Conservation (phyloP, 2,329 filamentous ascomycete species). For the Talaromyces sp. region DNA sequence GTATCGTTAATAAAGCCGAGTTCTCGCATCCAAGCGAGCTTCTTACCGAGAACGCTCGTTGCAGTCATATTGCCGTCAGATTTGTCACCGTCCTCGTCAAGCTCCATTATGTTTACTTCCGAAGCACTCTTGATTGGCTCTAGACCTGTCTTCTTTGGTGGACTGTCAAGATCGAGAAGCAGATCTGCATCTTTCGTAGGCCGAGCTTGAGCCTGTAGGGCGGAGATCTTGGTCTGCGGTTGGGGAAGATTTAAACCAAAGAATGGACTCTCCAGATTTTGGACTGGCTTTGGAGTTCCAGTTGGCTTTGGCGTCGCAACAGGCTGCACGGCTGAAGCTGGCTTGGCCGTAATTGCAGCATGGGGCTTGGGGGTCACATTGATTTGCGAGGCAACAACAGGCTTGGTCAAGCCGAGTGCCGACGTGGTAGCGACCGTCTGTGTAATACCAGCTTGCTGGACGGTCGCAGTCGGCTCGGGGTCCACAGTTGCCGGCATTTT, state of each 20-base stretch:
- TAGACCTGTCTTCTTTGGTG: slow-evolving; percentile 11
- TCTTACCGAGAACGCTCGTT: background rate
- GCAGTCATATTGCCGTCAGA: background rate
- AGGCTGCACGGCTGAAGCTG: background rate
- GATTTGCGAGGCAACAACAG: background rate
- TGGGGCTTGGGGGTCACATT: background rate
- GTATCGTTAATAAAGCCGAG: slow-evolving; percentile 25
- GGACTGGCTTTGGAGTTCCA: background rate
- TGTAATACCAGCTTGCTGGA: background rate
- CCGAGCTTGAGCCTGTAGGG: background rate
- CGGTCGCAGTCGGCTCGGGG: background rate
- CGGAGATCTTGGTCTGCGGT: slow-evolving; percentile 16
- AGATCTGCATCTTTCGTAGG: slow-evolving; percentile 5
- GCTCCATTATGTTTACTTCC: slow-evolving; percentile 22
- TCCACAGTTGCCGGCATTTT: background rate
- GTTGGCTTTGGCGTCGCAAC: background rate
- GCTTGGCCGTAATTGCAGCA: background rate
- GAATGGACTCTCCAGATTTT: slow-evolving; percentile 11
- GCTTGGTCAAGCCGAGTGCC: background rate
- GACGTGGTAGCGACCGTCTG: background rate
- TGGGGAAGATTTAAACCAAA: slow-evolving; percentile 24
- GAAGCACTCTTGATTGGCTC: slow-evolving; percentile 17
- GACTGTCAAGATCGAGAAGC: slow-evolving; percentile 24
- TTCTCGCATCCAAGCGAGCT: slow-evolving; percentile 16
- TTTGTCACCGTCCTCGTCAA: slow-evolving; percentile 14